phyloP scores from a whole-genome alignment of 1,284 basidiomycete species.

The Cutaneotrichosporon cutaneum region DNA sequence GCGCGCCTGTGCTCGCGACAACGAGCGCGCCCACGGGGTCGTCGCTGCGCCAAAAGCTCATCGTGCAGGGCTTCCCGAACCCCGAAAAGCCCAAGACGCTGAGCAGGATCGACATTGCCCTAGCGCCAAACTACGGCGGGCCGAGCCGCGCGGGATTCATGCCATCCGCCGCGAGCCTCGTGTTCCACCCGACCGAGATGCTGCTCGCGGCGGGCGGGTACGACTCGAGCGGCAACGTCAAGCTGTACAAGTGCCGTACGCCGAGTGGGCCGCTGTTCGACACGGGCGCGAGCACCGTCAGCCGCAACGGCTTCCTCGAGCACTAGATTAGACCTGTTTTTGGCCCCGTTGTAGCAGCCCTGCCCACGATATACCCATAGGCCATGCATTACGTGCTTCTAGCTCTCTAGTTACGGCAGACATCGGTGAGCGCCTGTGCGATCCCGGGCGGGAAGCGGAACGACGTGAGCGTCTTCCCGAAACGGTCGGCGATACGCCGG shows the following conservation, averaged over 20 bases:
- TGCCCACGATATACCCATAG: not conserved
- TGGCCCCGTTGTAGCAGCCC: not conserved
- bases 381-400: too few relatives aligned
- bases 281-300: constrained; percentile 3
- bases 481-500: constrained; percentile 34
- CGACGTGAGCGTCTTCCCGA: constrained; percentile 39
- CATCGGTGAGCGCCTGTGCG: constrained; percentile 35
- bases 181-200: constrained; percentile 54
- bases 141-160: constrained; percentile 36
- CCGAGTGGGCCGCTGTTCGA: constrained; percentile 22
- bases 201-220: constrained; percentile 51
- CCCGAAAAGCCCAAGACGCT: constrained; percentile 39
- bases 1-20: constrained; percentile 82
- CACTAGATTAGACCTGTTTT: not conserved
- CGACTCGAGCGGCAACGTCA: constrained; percentile 49
- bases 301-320: constrained; percentile 14
- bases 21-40: constrained; percentile 41
- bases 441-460: constrained; percentile 44
- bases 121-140: constrained; percentile 33
- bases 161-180: constrained; percentile 46
- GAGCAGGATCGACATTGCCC: constrained; percentile 40
- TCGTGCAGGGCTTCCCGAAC: constrained; percentile 49
- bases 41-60: constrained; percentile 42
- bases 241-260: constrained; percentile 43
- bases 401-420: constrained; percentile 33